Percentiles rank a stretch among this genome's conserved stretches.
Evolutionary conservation across 2,329 filamentous ascomycete species (phyloP).

Genomic region (Aureobasidium sp.): DNA sequence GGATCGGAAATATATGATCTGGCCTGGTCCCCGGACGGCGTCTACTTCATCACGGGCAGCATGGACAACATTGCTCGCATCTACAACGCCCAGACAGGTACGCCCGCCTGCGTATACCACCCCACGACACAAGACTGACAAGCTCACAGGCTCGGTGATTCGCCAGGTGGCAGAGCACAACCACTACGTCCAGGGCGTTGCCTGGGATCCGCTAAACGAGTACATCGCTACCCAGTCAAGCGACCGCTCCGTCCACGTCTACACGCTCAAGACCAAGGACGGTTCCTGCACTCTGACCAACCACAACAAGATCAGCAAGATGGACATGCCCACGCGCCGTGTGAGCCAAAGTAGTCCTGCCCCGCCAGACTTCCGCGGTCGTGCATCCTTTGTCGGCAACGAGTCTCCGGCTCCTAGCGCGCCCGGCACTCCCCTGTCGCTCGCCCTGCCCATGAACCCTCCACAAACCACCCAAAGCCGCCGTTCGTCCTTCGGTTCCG

Average conservation of each 20-base stretch:
- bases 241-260: conserved; percentile 95
- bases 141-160: conserved; percentile 51
- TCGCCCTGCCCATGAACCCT: conserved; percentile 91
- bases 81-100: conserved; percentile 87
- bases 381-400: conserved; percentile 54
- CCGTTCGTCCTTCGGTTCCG: conserved; percentile 79
- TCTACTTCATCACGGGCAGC: conserved; percentile 95
- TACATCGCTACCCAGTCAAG: conserved; percentile 98
- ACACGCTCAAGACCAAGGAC: conserved; percentile 91
- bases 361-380: conserved; percentile 67
- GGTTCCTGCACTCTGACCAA: conserved; percentile 81
- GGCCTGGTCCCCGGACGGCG: conserved; percentile 95
- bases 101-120: conserved; percentile 20
- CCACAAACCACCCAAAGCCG: conserved; percentile 86
- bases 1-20: conserved; percentile 97
- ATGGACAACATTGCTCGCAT: conserved; percentile 99
- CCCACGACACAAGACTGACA: conserved; percentile 15
- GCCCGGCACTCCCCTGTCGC: conserved; percentile 84
- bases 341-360: conserved; percentile 90
- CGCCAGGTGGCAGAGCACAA: conserved; percentile 95
- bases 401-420: conserved; percentile 84
- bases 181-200: conserved; percentile 95
- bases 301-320: conserved; percentile 74
- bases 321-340: conserved; percentile 83
- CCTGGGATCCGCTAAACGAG: conserved; percentile 97